Conservation (phyloP, 208 protist species). For the Strigomonas galati region DNA sequence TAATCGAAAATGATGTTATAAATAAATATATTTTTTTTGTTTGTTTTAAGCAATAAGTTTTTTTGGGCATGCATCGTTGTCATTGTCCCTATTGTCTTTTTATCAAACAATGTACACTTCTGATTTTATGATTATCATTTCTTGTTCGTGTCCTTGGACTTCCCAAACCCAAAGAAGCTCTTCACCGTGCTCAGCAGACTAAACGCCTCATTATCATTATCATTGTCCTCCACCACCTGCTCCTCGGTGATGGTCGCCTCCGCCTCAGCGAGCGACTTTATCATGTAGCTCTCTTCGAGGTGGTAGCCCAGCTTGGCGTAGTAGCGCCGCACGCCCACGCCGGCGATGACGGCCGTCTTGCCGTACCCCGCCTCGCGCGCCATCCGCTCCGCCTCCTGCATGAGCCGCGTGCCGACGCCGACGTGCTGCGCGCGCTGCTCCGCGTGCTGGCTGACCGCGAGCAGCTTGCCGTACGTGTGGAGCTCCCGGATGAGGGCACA, state of each 20-base stretch:
- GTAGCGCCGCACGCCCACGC: conserved; percentile 98
- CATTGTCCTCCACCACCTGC: conserved; percentile 72
- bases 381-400: conserved; percentile 97
- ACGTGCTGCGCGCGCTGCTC: conserved; percentile 96
- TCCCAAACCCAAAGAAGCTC: conserved; percentile 45
- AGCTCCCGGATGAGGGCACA: conserved; percentile 97
- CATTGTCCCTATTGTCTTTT: background rate
- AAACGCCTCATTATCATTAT: conserved; percentile 61
- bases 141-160: background rate
- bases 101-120: too few relatives aligned
- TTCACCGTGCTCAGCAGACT: conserved; percentile 44
- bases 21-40: conserved; percentile 1
- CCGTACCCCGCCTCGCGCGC: conserved; percentile 84
- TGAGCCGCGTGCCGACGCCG: conserved; percentile 97
- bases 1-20: background rate
- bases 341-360: conserved; percentile 96
- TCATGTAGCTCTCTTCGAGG: conserved; percentile 85
- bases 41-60: conserved; percentile 5
- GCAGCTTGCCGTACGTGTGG: conserved; percentile 95
- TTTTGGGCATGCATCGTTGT: background rate
- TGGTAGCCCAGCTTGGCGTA: conserved; percentile 98
- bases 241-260: conserved; percentile 62
- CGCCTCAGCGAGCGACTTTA: conserved; percentile 54
- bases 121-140: too few relatives aligned
- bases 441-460: conserved; percentile 67